A percentile compares a stretch with the other conserved stretches of the same genome.
These are phyloP conservation scores for Henckelia pumila DNA, from an alignment of 257 asterid species.

Conservation along the genomic window DNA sequence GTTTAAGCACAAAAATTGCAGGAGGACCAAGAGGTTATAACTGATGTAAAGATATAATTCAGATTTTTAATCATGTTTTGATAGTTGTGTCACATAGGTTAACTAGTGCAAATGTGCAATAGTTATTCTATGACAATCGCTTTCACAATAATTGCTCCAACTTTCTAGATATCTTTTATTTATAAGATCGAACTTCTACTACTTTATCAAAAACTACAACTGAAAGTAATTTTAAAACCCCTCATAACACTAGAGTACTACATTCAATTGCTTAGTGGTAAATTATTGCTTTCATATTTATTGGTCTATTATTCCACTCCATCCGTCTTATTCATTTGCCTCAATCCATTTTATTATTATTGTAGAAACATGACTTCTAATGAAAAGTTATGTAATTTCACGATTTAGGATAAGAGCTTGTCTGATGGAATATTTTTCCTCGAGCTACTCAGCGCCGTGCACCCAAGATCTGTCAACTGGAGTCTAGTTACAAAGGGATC, in stretches of 20 bases:
- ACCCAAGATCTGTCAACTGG: conserved; percentile 97
- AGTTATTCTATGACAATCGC: no score
- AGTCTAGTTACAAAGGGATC: conserved; percentile 91
- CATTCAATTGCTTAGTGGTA: background rate
- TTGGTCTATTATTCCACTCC: background rate
- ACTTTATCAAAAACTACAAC: no score
- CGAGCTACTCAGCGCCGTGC: conserved; percentile 93
- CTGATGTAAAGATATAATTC: background rate
- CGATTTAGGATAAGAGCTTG: conserved; percentile 81
- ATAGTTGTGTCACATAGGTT: no score
- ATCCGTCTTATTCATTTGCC: background rate
- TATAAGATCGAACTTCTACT: no score
- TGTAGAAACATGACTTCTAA: conserved; percentile 2
- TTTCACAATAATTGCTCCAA: no score
- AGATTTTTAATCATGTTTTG: background rate
- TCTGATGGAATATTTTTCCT: conserved; percentile 85
- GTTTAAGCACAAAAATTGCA: background rate
- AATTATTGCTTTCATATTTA: background rate
- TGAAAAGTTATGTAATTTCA: background rate
- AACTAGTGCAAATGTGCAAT: no score
- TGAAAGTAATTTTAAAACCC: no score
- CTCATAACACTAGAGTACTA: background rate
- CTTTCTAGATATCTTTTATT: no score
- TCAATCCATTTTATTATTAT: background rate
- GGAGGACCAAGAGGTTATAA: background rate